Conservation (phyloP, 1,284 basidiomycete species). For the Farysia itapuensis region DNA sequence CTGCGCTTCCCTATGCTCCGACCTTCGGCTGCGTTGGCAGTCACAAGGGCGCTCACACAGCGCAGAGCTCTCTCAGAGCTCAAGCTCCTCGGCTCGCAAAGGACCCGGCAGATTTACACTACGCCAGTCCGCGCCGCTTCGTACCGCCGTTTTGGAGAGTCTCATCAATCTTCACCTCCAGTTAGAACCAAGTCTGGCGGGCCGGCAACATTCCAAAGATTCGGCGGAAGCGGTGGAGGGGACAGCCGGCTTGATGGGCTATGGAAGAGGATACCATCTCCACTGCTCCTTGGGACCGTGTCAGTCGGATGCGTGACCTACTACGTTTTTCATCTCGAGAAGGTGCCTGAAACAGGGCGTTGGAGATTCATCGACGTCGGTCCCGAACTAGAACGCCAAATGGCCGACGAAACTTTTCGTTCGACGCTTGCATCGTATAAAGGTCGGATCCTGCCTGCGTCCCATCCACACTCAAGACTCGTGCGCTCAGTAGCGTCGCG, state of each 20-base stretch:
- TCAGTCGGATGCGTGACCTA: constrained; percentile 48
- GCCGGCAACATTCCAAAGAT: constrained; percentile 17
- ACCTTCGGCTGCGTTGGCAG: too few relatives aligned
- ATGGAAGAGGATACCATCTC: too few relatives aligned
- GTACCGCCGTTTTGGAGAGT: too few relatives aligned
- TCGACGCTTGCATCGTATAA: constrained; percentile 67
- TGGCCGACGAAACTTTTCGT: constrained; percentile 64
- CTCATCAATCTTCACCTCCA: too few relatives aligned
- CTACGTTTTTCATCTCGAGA: constrained; percentile 53
- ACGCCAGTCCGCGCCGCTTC: too few relatives aligned
- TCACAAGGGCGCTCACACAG: too few relatives aligned
- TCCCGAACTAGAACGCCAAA: constrained; percentile 38
- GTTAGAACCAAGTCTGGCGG: too few relatives aligned
- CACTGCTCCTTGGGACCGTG: too few relatives aligned
- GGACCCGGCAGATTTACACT: too few relatives aligned
- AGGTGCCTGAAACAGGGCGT: constrained; percentile 53
- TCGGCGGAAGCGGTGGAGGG: constrained; percentile 8
- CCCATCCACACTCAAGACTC: constrained; percentile 69
- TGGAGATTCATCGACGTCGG: constrained; percentile 56
- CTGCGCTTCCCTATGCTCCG: too few relatives aligned
- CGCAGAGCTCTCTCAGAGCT: too few relatives aligned
- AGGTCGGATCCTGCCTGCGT: constrained; percentile 68
- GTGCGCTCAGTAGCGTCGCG: constrained; percentile 67
- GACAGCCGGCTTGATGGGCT: constrained; percentile 5
- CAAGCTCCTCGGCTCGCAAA: too few relatives aligned